A percentile compares a stretch with the other conserved stretches of the same genome.
Evolutionary conservation across 176 grass and related monocot genomes (phyloP).

Genomic region (Rhynchospora breviuscula): DNA sequence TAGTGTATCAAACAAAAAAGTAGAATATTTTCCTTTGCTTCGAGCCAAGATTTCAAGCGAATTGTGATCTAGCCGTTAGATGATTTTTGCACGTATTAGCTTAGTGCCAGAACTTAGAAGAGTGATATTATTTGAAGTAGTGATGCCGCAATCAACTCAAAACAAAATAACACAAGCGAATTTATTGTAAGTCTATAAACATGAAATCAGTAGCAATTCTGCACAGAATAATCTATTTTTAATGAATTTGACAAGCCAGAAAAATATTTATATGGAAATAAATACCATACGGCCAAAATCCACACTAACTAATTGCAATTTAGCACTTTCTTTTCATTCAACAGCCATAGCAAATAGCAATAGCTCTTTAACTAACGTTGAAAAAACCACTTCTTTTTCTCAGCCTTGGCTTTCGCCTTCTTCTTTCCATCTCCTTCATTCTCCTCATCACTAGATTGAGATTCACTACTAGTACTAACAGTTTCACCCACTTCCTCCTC

Average conservation of each 20-base stretch:
- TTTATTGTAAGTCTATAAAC: background rate
- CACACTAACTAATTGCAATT: background rate
- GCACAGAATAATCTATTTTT: background rate
- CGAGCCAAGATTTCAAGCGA: too few species aligned
- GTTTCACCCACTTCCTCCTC: slow-evolving; percentile 9
- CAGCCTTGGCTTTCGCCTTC: slow-evolving; percentile 34
- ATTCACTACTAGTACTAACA: background rate
- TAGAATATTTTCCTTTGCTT: too few species aligned
- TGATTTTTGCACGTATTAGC: too few species aligned
- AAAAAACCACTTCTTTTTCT: slow-evolving; percentile 56
- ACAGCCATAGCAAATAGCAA: too few species aligned
- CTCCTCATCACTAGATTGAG: slow-evolving; percentile 10
- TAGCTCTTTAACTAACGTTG: slow-evolving; percentile 28
- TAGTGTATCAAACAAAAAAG: too few species aligned
- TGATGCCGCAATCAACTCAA: too few species aligned
- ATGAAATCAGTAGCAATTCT: background rate
- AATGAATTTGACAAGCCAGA: background rate
- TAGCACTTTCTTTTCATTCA: background rate
- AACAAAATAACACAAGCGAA: background rate
- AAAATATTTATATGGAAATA: background rate
- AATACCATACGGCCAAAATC: background rate
- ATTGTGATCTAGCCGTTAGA: too few species aligned
- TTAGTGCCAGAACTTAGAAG: too few species aligned
- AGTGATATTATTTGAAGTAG: too few species aligned
- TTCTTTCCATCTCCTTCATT: slow-evolving; percentile 29